phyloP scores from a whole-genome alignment of 164 flowering plant genomes.

The Nelumbo lutea region DNA sequence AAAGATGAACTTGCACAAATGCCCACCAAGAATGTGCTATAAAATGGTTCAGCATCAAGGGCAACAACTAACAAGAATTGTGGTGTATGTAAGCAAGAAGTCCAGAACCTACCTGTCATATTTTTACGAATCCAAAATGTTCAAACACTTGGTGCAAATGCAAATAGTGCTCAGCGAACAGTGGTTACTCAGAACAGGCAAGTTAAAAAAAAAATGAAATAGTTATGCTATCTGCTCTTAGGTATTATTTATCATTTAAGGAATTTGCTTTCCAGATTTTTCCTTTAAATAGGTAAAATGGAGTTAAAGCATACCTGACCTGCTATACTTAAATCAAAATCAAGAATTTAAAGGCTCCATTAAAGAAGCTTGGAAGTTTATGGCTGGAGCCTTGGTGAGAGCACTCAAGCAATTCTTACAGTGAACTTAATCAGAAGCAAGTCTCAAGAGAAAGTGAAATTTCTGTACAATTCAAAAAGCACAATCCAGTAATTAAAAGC shows the following conservation, averaged over 20 bases:
- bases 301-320: too few relatives aligned
- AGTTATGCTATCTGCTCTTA: neutral
- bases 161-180: constrained; percentile 20
- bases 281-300: too few relatives aligned
- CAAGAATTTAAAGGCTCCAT: too few relatives aligned
- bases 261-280: neutral
- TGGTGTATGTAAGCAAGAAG: constrained; percentile 91
- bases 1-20: constrained; percentile 87
- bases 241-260: neutral
- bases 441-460: too few relatives aligned
- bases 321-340: too few relatives aligned
- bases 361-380: too few relatives aligned
- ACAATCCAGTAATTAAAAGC: too few relatives aligned
- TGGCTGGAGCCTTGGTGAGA: too few relatives aligned
- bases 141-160: constrained; percentile 21
- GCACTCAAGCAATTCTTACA: too few relatives aligned
- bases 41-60: constrained; percentile 97
- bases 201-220: constrained; percentile 11
- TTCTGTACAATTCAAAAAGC: too few relatives aligned
- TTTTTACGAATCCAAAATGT: constrained; percentile 66
- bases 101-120: constrained; percentile 77
- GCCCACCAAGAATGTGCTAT: constrained; percentile 94
- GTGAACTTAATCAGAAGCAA: too few relatives aligned
- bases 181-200: constrained; percentile 59
- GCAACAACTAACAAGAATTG: constrained; percentile 92